These are phyloP conservation scores for Phyllosticta citribraziliensis DNA, from an alignment of 2,329 filamentous ascomycete species.

Conservation along the genomic window DNA sequence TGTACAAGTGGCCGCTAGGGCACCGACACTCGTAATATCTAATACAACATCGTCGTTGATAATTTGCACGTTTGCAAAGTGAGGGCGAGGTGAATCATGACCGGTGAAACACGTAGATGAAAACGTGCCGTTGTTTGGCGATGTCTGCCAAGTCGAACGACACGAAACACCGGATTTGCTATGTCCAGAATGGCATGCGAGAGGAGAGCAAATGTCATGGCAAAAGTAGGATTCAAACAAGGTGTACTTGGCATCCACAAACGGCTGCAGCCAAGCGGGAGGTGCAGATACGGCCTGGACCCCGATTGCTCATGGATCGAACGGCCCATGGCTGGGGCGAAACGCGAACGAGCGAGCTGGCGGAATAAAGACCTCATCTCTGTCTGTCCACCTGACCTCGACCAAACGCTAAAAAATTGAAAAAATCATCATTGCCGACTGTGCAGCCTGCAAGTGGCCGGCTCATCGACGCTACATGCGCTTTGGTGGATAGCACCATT, in stretches of 20 bases:
- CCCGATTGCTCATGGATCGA: neutral
- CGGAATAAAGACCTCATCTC: neutral
- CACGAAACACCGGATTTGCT: neutral
- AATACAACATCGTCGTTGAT: slow-evolving; percentile 5
- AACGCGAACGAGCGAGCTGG: neutral
- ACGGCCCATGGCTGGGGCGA: neutral
- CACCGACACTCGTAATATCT: slow-evolving; percentile 12
- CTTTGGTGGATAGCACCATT: neutral
- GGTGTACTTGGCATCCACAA: slow-evolving; percentile 1
- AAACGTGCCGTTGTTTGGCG: neutral
- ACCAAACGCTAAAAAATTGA: neutral
- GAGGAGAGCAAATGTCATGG: neutral
- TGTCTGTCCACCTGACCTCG: neutral
- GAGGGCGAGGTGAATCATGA: neutral
- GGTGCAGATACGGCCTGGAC: neutral
- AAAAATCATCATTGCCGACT: neutral
- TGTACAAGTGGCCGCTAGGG: slow-evolving; percentile 11
- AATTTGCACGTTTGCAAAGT: neutral
- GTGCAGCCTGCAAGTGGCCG: neutral
- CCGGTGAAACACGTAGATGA: neutral
- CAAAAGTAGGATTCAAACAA: neutral
- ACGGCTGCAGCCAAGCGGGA: neutral
- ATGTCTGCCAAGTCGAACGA: neutral
- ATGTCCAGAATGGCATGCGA: neutral
- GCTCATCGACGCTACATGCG: neutral